These are phyloP conservation scores for Ophiobolus disseminans DNA, from an alignment of 2,329 filamentous ascomycete species.

Conservation along the genomic window DNA sequence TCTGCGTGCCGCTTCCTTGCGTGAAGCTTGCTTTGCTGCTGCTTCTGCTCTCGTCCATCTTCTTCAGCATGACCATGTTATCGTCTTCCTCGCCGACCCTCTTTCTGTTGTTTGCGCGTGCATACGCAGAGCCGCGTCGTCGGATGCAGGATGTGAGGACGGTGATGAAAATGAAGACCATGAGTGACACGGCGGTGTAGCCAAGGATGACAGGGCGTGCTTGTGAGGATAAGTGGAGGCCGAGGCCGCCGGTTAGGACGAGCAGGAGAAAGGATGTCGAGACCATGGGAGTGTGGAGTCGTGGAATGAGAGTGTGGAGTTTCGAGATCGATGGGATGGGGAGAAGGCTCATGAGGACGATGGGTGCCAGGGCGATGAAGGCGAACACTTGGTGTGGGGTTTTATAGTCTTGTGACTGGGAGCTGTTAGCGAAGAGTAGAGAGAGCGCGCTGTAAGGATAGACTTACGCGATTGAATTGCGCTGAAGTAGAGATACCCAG, in stretches of 20 bases:
- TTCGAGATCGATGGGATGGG: conserved; percentile 37
- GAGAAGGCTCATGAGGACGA: conserved; percentile 33
- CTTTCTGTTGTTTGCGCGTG: conserved; percentile 18
- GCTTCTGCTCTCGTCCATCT: conserved; percentile 17
- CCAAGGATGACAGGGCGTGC: conserved; percentile 31
- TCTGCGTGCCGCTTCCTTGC: conserved; percentile 6
- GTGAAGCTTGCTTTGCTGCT: conserved; percentile 17
- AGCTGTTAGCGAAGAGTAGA: conserved; percentile 7
- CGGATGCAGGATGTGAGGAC: conserved; percentile 33
- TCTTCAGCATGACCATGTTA: conserved; percentile 28
- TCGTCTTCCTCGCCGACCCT: conserved; percentile 29
- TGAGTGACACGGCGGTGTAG: conserved; percentile 37
- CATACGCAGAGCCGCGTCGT: conserved; percentile 34
- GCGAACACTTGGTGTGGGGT: conserved; percentile 58
- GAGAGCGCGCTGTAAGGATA: background rate
- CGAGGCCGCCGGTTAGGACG: conserved; percentile 43
- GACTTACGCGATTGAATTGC: conserved; percentile 50
- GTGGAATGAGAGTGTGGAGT: conserved; percentile 48
- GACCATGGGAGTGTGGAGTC: conserved; percentile 55
- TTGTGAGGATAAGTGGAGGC: conserved; percentile 37
- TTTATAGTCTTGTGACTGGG: conserved; percentile 51
- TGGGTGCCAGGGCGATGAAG: conserved; percentile 56
- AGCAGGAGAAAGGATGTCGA: conserved; percentile 33
- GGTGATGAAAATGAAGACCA: conserved; percentile 30
- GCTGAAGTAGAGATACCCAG: conserved; percentile 53